phyloP scores from a whole-genome alignment of 768 basidiomycete genomes.

The Boletellus emodensis region DNA sequence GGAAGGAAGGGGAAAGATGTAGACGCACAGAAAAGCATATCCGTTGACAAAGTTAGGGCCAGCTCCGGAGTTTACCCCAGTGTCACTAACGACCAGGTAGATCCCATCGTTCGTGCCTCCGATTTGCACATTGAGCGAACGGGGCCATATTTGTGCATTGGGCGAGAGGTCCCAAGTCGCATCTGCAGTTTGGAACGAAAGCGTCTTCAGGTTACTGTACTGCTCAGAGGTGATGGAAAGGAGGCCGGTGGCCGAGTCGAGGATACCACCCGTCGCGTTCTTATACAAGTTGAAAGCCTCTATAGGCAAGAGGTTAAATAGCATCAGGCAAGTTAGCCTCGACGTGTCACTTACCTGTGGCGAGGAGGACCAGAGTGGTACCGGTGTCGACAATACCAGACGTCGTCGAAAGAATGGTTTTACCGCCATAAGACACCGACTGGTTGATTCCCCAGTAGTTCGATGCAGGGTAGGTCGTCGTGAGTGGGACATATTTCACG shows the following conservation, averaged over 20 bases:
- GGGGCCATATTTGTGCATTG: slow-evolving; percentile 13
- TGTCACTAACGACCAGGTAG: slow-evolving; percentile 25
- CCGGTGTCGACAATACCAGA: too few species aligned
- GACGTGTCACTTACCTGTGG: background rate
- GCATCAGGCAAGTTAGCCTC: background rate
- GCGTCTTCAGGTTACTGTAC: slow-evolving; percentile 17
- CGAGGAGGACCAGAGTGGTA: too few species aligned
- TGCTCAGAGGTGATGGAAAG: slow-evolving; percentile 22
- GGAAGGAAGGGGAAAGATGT: background rate
- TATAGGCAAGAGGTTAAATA: background rate
- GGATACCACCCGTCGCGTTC: background rate
- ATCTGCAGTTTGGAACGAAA: slow-evolving; percentile 16
- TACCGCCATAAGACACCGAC: too few species aligned
- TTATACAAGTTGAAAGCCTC: slow-evolving; percentile 20
- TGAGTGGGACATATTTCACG: too few species aligned
- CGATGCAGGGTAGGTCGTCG: too few species aligned
- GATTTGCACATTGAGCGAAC: slow-evolving; percentile 17
- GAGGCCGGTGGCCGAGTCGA: slow-evolving; percentile 25
- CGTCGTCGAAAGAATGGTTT: too few species aligned
- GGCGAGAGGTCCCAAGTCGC: slow-evolving; percentile 11
- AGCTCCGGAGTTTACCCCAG: slow-evolving; percentile 7
- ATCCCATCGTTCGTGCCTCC: slow-evolving; percentile 21
- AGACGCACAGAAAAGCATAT: slow-evolving; percentile 11
- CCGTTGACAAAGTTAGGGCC: slow-evolving; percentile 12
- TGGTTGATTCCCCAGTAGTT: too few species aligned